Evolutionary conservation across 2,329 filamentous ascomycete species (phyloP).

Genomic region (Dryadomyces sulphureus): DNA sequence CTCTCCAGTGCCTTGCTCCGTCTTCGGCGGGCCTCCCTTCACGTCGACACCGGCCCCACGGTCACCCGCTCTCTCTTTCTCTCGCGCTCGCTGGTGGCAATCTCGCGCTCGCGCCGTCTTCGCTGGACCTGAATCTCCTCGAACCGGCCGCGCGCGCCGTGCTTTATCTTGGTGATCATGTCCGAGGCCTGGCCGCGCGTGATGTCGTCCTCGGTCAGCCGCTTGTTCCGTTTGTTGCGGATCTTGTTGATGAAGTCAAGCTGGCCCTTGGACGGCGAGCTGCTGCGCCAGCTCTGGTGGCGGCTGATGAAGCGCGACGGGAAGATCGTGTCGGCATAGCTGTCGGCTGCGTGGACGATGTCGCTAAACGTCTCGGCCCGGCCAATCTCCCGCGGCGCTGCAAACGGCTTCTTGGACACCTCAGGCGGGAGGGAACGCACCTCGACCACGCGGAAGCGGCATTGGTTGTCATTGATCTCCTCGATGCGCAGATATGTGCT

Average conservation of each 20-base stretch:
- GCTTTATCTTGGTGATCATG: conserved; percentile 85
- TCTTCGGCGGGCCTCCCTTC: neutral
- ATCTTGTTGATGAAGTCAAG: conserved; percentile 56
- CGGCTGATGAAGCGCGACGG: conserved; percentile 52
- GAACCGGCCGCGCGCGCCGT: conserved; percentile 59
- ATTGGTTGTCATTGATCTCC: conserved; percentile 15
- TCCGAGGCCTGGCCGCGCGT: conserved; percentile 73
- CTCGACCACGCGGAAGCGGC: conserved; percentile 29
- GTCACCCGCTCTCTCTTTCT: conserved; percentile 34
- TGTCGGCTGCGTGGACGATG: conserved; percentile 76
- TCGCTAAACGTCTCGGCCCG: conserved; percentile 51
- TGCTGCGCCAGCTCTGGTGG: conserved; percentile 53
- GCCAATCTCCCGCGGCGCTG: conserved; percentile 54
- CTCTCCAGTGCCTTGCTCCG: no score
- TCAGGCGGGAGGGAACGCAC: conserved; percentile 30
- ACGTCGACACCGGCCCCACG: conserved; percentile 30
- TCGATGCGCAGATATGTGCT: conserved; percentile 48
- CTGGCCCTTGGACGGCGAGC: conserved; percentile 49
- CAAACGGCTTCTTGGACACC: conserved; percentile 41
- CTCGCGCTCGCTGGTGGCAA: conserved; percentile 29
- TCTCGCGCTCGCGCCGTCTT: conserved; percentile 28
- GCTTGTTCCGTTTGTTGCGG: conserved; percentile 32
- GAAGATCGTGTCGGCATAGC: conserved; percentile 54
- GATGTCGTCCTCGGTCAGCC: conserved; percentile 39
- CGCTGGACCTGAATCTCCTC: conserved; percentile 35